These are phyloP conservation scores for Tricholoma furcatifolium DNA, from an alignment of 768 basidiomycete genomes.

Conservation along the genomic window DNA sequence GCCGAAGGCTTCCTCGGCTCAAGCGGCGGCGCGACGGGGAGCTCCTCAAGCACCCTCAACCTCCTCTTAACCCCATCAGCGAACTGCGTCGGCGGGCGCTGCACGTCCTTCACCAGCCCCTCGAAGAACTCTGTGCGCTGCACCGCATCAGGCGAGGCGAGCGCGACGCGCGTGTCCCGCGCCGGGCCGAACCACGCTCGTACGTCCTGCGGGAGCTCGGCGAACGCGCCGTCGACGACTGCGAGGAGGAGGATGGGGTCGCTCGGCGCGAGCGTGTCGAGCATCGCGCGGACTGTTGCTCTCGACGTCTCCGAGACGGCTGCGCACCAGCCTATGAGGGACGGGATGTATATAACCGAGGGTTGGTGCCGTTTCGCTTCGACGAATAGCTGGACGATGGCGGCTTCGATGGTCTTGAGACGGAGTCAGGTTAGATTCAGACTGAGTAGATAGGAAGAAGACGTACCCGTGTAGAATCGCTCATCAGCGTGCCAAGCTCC, in stretches of 20 bases:
- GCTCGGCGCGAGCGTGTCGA: conserved; percentile 86
- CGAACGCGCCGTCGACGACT: conserved; percentile 76
- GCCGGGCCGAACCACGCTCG: conserved; percentile 86
- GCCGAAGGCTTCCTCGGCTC: conserved; percentile 81
- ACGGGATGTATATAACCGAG: conserved; percentile 92
- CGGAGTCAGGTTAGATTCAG: neutral
- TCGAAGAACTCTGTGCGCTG: conserved; percentile 78
- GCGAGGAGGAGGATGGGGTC: conserved; percentile 94
- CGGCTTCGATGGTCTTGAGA: conserved; percentile 80
- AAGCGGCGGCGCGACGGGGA: conserved; percentile 87
- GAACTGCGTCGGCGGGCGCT: conserved; percentile 80
- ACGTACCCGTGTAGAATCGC: conserved; percentile 85
- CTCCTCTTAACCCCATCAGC: conserved; percentile 84
- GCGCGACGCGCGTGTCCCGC: conserved; percentile 70
- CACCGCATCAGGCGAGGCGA: conserved; percentile 48
- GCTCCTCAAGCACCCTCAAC: conserved; percentile 79
- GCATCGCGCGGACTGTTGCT: conserved; percentile 83
- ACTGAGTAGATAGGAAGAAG: neutral
- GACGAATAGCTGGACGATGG: conserved; percentile 91
- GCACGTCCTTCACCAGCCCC: conserved; percentile 65
- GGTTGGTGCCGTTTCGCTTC: conserved; percentile 98
- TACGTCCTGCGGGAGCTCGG: conserved; percentile 76
- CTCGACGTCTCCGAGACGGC: conserved; percentile 84
- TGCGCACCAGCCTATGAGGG: conserved; percentile 80
- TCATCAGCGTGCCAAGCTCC: conserved; percentile 84